Percentiles rank a stretch among this genome's conserved stretches.
phyloP scores from a whole-genome alignment of 768 basidiomycete species.

The Mycena kentingensis region DNA sequence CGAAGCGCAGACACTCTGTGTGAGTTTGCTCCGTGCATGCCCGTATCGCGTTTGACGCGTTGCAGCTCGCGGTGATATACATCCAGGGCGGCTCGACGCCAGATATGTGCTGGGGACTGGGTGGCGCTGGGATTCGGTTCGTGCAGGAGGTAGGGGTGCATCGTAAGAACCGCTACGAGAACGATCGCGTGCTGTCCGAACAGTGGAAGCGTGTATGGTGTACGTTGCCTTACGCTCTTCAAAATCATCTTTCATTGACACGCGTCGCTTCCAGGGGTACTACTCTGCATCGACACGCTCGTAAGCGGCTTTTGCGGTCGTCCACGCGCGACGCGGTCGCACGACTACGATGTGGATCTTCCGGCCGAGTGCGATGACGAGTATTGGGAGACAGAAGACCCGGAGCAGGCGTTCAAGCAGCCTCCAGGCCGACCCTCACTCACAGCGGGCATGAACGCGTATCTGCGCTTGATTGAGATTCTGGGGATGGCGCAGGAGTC shows the following conservation, averaged over 20 bases:
- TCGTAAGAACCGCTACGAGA: slow-evolving; percentile 36
- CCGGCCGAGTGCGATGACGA: slow-evolving; percentile 62
- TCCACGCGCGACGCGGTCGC: slow-evolving; percentile 57
- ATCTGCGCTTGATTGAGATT: slow-evolving; percentile 62
- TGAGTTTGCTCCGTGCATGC: slow-evolving; percentile 24
- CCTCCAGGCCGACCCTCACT: slow-evolving; percentile 58
- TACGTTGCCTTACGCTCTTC: slow-evolving; percentile 15
- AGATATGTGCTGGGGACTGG: slow-evolving; percentile 52
- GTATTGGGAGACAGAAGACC: slow-evolving; percentile 48
- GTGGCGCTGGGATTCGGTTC: slow-evolving; percentile 57
- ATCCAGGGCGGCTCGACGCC: slow-evolving; percentile 47
- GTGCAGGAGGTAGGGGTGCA: slow-evolving; percentile 65
- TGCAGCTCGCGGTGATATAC: slow-evolving; percentile 42
- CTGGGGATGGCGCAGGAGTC: slow-evolving; percentile 63
- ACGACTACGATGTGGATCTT: slow-evolving; percentile 68
- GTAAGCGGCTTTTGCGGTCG: slow-evolving; percentile 51
- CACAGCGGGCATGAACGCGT: slow-evolving; percentile 51
- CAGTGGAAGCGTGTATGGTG: slow-evolving; percentile 61
- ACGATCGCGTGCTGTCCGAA: slow-evolving; percentile 40
- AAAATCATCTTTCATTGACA: neutral
- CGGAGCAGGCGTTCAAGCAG: slow-evolving; percentile 57
- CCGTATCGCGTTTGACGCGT: neutral
- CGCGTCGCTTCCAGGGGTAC: slow-evolving; percentile 19
- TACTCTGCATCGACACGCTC: slow-evolving; percentile 24
- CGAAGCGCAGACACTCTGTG: slow-evolving; percentile 58